Evolutionary conservation across 495 filamentous ascomycete species (phyloP), one percentile per base, ranked within the genome.

Genomic region (Pseudotulostoma volvatum): DNA sequence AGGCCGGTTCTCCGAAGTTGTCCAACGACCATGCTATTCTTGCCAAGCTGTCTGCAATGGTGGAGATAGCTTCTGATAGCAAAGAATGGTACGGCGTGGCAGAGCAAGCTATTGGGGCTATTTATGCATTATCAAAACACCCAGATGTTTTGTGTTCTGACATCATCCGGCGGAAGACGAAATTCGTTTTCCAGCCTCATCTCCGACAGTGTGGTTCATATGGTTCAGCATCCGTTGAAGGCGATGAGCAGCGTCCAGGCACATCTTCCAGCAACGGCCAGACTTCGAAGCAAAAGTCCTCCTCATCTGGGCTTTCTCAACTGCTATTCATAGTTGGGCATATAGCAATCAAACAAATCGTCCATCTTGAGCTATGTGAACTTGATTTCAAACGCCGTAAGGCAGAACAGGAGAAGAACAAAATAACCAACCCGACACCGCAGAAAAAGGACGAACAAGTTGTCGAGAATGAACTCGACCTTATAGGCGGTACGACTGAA

Each of bases 11-110:
- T 44, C 72, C 80, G 4, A 84, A 88, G 42, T 67, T 99, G 21
- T 69, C 79, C 9, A 97, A 93, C 47, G 88, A 95, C 42, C 92
- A 97, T 55, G 81, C 90, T 1, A 74, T 95, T 13, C 52, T 96
- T 28, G 62, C 67, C 2, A 76, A 77, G 45, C 71, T 99, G 7
- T 81, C 84, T n/a, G 73, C 75, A 1, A 79, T 95, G 51, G 73
- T 77, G 20, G 86, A 95, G 42, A 70, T 93, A 7, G 68, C 76
- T 11, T 83, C 83, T 0, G 79, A 93, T 32, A 88, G 77, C 54
- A 88, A 92, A 53, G 90, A 99, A 53, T 99, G 90, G 90, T 87
- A 77, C 47, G 87, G 92, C 5, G 80, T 95, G n/a, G 87, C 92
- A 11, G 90, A 99, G 50, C 92, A 99, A 55, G 86, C 90, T 13